Evolutionary conservation across 352 stramenopile genomes (phyloP).

Genomic region (Globisporangium iwayamae): DNA sequence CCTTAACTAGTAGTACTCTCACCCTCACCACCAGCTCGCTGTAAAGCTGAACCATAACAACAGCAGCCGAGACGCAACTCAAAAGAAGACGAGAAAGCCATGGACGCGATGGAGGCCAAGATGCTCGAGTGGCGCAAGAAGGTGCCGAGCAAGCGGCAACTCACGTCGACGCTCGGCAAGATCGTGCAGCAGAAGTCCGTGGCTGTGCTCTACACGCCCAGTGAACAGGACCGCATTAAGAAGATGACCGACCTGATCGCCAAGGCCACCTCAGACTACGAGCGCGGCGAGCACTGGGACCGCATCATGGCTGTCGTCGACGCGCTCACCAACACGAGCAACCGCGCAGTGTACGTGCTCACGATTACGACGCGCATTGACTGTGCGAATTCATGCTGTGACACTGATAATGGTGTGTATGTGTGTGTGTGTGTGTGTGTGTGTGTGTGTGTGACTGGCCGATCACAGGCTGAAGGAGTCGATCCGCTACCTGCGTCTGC

Average conservation of each 20-base stretch:
- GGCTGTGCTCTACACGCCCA: constrained; percentile 68
- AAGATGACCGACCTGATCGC: constrained; percentile 65
- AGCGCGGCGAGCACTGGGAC: constrained; percentile 68
- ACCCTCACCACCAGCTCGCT: no score
- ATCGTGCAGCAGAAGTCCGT: constrained; percentile 82
- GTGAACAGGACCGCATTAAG: constrained; percentile 71
- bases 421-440: not conserved
- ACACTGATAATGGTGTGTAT: not conserved
- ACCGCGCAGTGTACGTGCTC: constrained; percentile 46
- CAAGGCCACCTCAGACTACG: constrained; percentile 67
- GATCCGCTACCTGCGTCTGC: constrained; percentile 66
- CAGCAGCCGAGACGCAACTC: not conserved
- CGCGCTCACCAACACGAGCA: constrained; percentile 61
- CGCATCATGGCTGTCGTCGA: constrained; percentile 78
- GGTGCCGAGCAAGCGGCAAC: constrained; percentile 70
- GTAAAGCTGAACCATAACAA: not conserved
- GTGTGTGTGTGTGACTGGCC: not conserved
- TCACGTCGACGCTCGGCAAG: constrained; percentile 58
- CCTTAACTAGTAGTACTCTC: no score
- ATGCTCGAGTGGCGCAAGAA: constrained; percentile 59
- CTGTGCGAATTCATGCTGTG: not conserved
- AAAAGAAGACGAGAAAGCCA: constrained; percentile 4
- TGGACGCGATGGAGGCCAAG: constrained; percentile 64
- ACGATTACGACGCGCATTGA: not conserved
- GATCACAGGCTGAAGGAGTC: constrained; percentile 55